These are phyloP conservation scores for Epichloe aotearoae DNA, from an alignment of 2,329 filamentous ascomycete genomes.

Conservation along the genomic window DNA sequence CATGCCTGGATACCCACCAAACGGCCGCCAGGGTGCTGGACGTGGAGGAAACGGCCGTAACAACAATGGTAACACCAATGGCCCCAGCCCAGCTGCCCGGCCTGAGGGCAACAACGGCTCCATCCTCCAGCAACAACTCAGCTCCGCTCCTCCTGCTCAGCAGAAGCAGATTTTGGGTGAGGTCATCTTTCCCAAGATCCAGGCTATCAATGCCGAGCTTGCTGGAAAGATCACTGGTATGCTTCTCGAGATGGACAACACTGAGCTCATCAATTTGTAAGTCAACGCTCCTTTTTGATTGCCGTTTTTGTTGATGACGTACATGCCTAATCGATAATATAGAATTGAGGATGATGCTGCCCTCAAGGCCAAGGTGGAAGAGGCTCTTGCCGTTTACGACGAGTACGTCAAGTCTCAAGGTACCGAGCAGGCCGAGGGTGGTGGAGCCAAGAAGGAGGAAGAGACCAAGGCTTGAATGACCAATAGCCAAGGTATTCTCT, in stretches of 20 bases:
- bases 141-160: constrained; percentile 48
- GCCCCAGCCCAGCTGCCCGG: constrained; percentile 35
- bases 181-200: constrained; percentile 96
- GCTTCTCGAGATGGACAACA: constrained; percentile 98
- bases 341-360: constrained; percentile 83
- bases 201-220: constrained; percentile 83
- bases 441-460: constrained; percentile 36
- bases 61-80: constrained; percentile 26
- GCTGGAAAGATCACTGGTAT: constrained; percentile 99
- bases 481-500: background rate
- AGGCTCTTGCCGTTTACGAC: constrained; percentile 93
- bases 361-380: constrained; percentile 90
- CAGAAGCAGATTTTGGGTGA: constrained; percentile 99
- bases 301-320: background rate
- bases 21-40: constrained; percentile 38
- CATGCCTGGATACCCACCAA: constrained; percentile 45
- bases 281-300: constrained; percentile 27
- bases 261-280: constrained; percentile 89
- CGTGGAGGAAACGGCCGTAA: constrained; percentile 24
- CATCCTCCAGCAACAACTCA: constrained; percentile 45
- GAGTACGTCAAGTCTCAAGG: constrained; percentile 90
- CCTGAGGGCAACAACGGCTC: constrained; percentile 18
- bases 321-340: background rate
- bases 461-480: constrained; percentile 27
- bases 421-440: constrained; percentile 19